phyloP scores from a whole-genome alignment of 2,329 filamentous ascomycete species.

The Teratosphaeria nubilosa region DNA sequence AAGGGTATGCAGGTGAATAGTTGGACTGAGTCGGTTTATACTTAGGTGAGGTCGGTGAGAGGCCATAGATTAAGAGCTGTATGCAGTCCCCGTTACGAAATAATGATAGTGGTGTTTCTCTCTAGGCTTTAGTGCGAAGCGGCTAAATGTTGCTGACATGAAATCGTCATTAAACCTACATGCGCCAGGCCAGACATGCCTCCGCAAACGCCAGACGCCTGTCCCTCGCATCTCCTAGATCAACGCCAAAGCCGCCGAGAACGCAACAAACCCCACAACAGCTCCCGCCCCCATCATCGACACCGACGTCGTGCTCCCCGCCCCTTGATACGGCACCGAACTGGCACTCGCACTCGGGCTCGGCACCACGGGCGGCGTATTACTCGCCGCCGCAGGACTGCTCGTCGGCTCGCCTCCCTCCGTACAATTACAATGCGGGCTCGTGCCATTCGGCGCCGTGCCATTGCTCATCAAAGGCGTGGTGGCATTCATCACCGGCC shows the following conservation, averaged over 20 bases:
- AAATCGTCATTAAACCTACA: neutral
- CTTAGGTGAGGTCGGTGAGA: constrained; percentile 31
- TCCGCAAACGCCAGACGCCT: neutral
- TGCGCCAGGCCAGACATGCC: neutral
- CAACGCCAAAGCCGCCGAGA: neutral
- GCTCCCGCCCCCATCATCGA: neutral
- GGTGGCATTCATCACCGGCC: neutral
- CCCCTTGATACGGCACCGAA: neutral
- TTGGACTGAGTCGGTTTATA: constrained; percentile 80
- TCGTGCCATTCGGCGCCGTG: neutral
- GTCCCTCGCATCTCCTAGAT: neutral
- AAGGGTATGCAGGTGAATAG: constrained; percentile 75
- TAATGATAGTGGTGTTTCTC: neutral
- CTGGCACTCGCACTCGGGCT: neutral
- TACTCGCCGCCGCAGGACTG: neutral
- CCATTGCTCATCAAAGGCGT: neutral
- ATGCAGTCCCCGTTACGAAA: neutral
- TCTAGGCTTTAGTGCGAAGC: neutral
- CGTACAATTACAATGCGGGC: neutral
- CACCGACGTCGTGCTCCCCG: neutral
- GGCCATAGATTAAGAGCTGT: neutral
- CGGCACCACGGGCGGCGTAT: neutral
- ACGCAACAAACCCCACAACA: neutral
- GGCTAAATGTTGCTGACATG: neutral
- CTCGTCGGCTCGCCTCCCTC: neutral